phyloP scores from a whole-genome alignment of 2,329 filamentous ascomycete genomes.

The Botrytis medusae region DNA sequence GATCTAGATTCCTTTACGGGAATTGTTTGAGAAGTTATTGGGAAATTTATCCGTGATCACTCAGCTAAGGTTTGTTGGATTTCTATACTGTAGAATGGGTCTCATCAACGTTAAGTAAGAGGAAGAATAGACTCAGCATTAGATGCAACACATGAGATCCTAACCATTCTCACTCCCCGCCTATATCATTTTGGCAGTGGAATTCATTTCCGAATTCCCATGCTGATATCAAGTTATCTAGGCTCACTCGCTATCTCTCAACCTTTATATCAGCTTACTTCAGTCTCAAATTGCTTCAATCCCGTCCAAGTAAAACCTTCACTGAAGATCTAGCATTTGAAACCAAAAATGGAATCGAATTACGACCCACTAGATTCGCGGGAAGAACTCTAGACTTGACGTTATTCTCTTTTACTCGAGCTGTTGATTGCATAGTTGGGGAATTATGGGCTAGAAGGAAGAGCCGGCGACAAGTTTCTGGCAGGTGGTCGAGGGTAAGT shows the following conservation, averaged over 20 bases:
- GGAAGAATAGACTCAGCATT: neutral
- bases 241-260: constrained; percentile 56
- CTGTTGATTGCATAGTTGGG: constrained; percentile 68
- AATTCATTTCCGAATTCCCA: neutral
- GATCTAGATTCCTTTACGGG: constrained; percentile 40
- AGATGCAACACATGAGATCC: neutral
- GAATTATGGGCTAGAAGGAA: constrained; percentile 60
- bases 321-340: constrained; percentile 43
- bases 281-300: constrained; percentile 57
- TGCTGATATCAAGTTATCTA: constrained; percentile 35
- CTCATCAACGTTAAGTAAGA: neutral
- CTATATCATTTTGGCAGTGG: neutral
- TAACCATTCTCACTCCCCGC: neutral
- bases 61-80: constrained; percentile 31
- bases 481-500: constrained; percentile 45
- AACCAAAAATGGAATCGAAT: constrained; percentile 32
- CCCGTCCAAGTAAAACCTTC: constrained; percentile 48
- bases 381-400: constrained; percentile 81
- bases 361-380: constrained; percentile 45
- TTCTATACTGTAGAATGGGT: neutral
- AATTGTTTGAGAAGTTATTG: constrained; percentile 34
- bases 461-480: constrained; percentile 46
- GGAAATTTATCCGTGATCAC: constrained; percentile 34
- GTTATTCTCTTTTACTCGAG: constrained; percentile 72
- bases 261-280: constrained; percentile 59